These are phyloP conservation scores for Encephalitozoon romaleae DNA, from an alignment of 371 early-diverging fungal species.

Conservation along the genomic window DNA sequence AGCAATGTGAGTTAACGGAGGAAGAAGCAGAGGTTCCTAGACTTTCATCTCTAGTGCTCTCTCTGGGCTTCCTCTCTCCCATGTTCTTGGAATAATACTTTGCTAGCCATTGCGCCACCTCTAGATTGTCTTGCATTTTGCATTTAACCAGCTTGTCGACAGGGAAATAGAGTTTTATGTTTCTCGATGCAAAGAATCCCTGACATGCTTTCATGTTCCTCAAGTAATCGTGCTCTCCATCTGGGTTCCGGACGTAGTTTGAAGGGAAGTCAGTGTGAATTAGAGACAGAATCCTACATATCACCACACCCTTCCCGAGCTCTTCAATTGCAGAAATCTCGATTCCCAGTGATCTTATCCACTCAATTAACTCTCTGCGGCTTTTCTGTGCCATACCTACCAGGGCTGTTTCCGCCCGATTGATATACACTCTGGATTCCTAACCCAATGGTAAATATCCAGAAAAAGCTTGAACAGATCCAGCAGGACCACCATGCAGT, in stretches of 20 bases:
- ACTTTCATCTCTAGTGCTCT: not conserved
- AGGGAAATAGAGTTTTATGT: conserved; percentile 33
- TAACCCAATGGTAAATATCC: conserved; percentile 18
- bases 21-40: not conserved
- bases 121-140: conserved; percentile 48
- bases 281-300: conserved; percentile 10
- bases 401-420: not conserved
- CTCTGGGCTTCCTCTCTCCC: not conserved
- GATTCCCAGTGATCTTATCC: conserved; percentile 15
- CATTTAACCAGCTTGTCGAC: conserved; percentile 37
- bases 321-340: conserved; percentile 25
- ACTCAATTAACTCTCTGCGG: conserved; percentile 11
- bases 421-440: not conserved
- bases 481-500: conserved; percentile 14
- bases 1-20: not conserved
- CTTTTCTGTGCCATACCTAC: conserved; percentile 14
- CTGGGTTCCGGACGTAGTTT: conserved; percentile 13
- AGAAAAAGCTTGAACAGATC: conserved; percentile 17
- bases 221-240: conserved; percentile 15
- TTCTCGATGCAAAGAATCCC: conserved; percentile 10
- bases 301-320: conserved; percentile 31
- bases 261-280: not conserved
- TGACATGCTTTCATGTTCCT: conserved; percentile 34
- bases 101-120: conserved; percentile 42
- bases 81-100: conserved; percentile 18